Evolutionary conservation across 148 eudicot species (phyloP).

Genomic region (Chenopodium formosanum): DNA sequence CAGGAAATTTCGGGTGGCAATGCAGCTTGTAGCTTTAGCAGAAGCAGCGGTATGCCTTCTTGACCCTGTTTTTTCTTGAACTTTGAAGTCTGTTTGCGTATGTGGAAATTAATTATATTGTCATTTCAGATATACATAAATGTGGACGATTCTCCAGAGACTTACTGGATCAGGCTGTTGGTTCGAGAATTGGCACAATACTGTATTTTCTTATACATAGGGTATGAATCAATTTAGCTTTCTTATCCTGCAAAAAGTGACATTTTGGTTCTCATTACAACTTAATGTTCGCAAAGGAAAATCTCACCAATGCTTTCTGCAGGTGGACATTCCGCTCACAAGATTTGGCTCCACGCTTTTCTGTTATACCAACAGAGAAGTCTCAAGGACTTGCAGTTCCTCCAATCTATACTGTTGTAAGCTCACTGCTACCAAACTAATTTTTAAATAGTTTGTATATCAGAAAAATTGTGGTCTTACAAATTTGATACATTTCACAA

Average conservation of each 20-base stretch:
- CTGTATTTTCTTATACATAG: constrained; percentile 80
- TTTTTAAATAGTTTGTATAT: background rate
- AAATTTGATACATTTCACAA: background rate
- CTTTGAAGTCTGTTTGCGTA: background rate
- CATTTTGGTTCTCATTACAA: background rate
- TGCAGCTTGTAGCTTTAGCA: constrained; percentile 76
- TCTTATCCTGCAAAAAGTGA: background rate
- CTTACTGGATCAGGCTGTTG: constrained; percentile 78
- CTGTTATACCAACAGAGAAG: constrained; percentile 76
- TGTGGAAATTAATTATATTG: background rate
- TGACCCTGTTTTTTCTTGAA: background rate
- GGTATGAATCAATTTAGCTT: constrained; percentile 40
- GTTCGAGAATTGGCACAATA: constrained; percentile 88
- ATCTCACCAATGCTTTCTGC: constrained; percentile 7
- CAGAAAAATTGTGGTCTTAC: background rate
- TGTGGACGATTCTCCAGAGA: constrained; percentile 62
- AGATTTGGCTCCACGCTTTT: constrained; percentile 74
- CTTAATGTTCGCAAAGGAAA: background rate
- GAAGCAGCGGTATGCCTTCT: constrained; percentile 60
- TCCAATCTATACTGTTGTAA: constrained; percentile 87
- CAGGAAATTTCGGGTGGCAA: constrained; percentile 87
- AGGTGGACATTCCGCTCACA: constrained; percentile 95
- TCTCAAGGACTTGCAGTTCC: constrained; percentile 51
- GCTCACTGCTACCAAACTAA: constrained; percentile 17
- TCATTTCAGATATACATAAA: constrained; percentile 64